These are phyloP conservation scores for Moesziomyces sp. DNA, from an alignment of 1,284 basidiomycete genomes.

Conservation along the genomic window DNA sequence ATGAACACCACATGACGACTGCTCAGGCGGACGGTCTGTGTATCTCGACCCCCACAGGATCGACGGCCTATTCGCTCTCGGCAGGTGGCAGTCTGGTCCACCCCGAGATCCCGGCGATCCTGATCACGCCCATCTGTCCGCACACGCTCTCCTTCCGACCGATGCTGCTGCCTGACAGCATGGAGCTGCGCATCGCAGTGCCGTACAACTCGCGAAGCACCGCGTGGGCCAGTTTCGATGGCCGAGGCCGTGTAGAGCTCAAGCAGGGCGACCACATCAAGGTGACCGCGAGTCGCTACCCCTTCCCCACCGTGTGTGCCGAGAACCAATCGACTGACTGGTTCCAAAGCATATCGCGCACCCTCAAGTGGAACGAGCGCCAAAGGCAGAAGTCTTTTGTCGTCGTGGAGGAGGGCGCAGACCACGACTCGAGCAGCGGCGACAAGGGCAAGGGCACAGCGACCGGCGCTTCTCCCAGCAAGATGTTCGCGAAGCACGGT, in stretches of 20 bases:
- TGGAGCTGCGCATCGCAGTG: conserved; percentile 97
- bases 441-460: conserved; percentile 24
- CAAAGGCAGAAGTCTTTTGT: conserved; percentile 66
- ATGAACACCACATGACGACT: conserved; percentile 98
- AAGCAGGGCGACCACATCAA: conserved; percentile 96
- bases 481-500: conserved; percentile 42
- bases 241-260: conserved; percentile 89
- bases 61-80: conserved; percentile 93
- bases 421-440: conserved; percentile 24
- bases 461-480: conserved; percentile 17
- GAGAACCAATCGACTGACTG: conserved; percentile 97
- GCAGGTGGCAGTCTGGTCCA: conserved; percentile 98
- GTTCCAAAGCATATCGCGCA: conserved; percentile 97
- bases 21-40: conserved; percentile 98
- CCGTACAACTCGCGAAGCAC: conserved; percentile 98
- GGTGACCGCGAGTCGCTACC: conserved; percentile 95
- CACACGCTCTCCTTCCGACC: conserved; percentile 98
- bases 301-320: conserved; percentile 97
- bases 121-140: conserved; percentile 98
- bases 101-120: conserved; percentile 94
- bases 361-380: conserved; percentile 79
- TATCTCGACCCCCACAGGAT: conserved; percentile 95
- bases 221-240: conserved; percentile 99
- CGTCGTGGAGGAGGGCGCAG: conserved; percentile 80
- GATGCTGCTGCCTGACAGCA: conserved; percentile 93